phyloP scores from a whole-genome alignment of 1,284 basidiomycete species.

The Boletus smithii region DNA sequence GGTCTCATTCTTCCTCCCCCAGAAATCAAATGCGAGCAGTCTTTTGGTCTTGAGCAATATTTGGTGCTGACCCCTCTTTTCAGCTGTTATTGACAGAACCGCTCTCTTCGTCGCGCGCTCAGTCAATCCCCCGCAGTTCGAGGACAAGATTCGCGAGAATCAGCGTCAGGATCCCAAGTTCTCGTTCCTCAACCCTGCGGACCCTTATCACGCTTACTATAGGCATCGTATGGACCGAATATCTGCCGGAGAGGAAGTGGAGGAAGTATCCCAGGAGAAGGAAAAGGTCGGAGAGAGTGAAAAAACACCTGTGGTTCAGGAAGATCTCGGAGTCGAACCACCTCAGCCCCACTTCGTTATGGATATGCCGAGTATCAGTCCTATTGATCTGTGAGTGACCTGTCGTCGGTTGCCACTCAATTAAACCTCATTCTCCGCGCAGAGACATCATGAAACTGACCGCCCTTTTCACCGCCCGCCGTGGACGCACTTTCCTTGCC shows the following conservation, averaged over 20 bases:
- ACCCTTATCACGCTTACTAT: conserved; percentile 98
- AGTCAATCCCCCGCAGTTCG: conserved; percentile 84
- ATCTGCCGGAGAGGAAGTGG: conserved; percentile 69
- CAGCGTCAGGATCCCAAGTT: conserved; percentile 95
- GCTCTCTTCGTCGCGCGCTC: conserved; percentile 92
- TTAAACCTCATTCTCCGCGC: conserved; percentile 19
- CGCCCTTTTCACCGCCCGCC: conserved; percentile 91
- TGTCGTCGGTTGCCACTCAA: neutral
- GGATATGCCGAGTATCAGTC: conserved; percentile 85
- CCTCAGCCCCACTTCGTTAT: conserved; percentile 82
- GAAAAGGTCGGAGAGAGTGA: conserved; percentile 41
- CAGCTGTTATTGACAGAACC: conserved; percentile 95
- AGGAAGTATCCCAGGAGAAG: conserved; percentile 50
- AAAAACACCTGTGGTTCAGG: conserved; percentile 35
- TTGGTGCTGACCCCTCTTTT: conserved; percentile 12
- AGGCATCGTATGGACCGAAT: conserved; percentile 82
- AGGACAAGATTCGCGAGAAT: conserved; percentile 93
- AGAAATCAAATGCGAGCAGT: conserved; percentile 80
- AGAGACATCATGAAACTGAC: conserved; percentile 93
- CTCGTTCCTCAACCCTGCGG: conserved; percentile 90
- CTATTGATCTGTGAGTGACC: conserved; percentile 80
- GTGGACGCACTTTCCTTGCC: conserved; percentile 85
- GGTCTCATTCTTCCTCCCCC: conserved; percentile 90
- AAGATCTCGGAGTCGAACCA: conserved; percentile 76
- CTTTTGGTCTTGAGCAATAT: conserved; percentile 5